phyloP scores from a whole-genome alignment of 139 green algal genomes.

The Asterochloris erici region DNA sequence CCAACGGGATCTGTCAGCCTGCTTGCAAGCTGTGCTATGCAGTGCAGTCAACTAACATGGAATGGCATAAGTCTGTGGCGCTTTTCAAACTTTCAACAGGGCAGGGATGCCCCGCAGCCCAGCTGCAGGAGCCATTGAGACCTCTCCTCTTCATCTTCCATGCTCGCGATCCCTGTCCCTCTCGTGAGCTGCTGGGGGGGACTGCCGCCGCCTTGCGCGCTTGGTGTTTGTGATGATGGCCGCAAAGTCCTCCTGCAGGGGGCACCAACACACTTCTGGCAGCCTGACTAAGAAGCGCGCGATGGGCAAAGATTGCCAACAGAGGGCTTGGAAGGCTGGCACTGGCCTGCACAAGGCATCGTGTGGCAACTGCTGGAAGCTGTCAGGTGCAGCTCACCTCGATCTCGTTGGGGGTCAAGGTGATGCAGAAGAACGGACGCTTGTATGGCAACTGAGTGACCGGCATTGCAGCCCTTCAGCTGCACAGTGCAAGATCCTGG shows the following conservation, averaged over 20 bases:
- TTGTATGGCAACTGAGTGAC: constrained; percentile 36
- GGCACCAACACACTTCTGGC: not conserved
- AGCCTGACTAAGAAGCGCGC: not conserved
- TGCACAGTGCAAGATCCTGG: too few species aligned
- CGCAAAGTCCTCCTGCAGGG: constrained; percentile 34
- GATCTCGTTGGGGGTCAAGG: constrained; percentile 32
- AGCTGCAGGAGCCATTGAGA: not conserved
- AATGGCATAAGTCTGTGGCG: too few species aligned
- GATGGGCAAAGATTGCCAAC: not conserved
- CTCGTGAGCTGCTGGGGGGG: constrained; percentile 19
- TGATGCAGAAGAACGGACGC: constrained; percentile 38
- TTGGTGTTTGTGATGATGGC: constrained; percentile 47
- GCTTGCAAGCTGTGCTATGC: too few species aligned
- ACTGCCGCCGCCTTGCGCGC: constrained; percentile 16
- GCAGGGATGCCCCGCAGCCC: not conserved
- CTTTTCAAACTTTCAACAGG: not conserved
- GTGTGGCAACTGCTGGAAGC: too few species aligned
- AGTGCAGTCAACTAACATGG: not conserved
- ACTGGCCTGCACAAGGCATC: too few species aligned
- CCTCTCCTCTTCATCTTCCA: not conserved
- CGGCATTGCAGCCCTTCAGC: constrained; percentile 1
- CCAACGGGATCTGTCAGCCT: not conserved
- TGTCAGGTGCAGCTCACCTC: constrained; percentile 20
- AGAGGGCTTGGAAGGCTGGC: not conserved
- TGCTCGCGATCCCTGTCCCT: constrained; percentile 4